Conservation (phyloP, 805 yeast species). For the Ogataea pilisensis region DNA sequence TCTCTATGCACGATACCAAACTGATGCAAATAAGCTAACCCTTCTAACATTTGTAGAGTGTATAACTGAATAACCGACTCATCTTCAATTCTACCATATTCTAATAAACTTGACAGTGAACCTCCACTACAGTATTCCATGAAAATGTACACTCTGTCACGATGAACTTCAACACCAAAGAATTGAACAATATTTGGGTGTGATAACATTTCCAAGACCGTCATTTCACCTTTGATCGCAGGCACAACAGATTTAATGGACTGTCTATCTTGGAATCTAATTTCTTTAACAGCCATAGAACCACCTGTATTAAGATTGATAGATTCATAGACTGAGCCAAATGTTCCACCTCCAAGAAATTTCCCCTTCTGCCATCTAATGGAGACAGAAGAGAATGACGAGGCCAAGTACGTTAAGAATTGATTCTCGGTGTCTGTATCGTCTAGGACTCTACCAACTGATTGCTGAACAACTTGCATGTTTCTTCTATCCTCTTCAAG, state of each 20-base stretch:
- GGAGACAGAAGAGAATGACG: constrained; percentile 83
- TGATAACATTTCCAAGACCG: constrained; percentile 87
- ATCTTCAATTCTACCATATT: constrained; percentile 93
- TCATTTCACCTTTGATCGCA: constrained; percentile 92
- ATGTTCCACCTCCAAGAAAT: constrained; percentile 91
- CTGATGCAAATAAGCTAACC: constrained; percentile 89
- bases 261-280: constrained; percentile 82
- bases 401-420: constrained; percentile 78
- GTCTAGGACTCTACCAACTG: constrained; percentile 86
- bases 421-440: constrained; percentile 84
- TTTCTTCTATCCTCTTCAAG: constrained; percentile 56
- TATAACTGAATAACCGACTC: constrained; percentile 89
- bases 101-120: constrained; percentile 76
- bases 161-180: constrained; percentile 94
- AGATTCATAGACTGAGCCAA: constrained; percentile 92
- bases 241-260: constrained; percentile 81
- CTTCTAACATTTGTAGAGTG: constrained; percentile 89
- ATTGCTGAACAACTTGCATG: constrained; percentile 39
- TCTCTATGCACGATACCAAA: constrained; percentile 96
- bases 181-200: constrained; percentile 97
- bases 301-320: constrained; percentile 93
- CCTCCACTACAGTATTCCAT: constrained; percentile 99
- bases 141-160: constrained; percentile 90
- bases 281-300: constrained; percentile 95
- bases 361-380: constrained; percentile 97